Conservation (phyloP, 2,329 filamentous ascomycete genomes). For the Cladosporium halotolerans region DNA sequence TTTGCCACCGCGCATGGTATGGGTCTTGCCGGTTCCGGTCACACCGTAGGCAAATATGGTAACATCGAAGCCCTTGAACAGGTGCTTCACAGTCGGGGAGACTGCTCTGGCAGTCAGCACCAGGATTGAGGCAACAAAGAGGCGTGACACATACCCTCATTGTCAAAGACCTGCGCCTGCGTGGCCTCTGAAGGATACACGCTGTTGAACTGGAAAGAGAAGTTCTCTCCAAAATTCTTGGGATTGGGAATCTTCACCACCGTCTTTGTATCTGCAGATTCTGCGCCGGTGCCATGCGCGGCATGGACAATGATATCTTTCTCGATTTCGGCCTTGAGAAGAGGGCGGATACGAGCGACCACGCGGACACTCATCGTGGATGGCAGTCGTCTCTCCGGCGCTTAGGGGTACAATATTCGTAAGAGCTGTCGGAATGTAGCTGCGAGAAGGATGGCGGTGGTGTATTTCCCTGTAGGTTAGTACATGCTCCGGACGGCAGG, state of each 20-base stretch:
- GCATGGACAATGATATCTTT: conserved; percentile 78
- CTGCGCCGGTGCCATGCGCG: conserved; percentile 49
- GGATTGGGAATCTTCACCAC: conserved; percentile 87
- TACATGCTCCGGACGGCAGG: conserved; percentile 1
- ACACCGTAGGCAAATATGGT: conserved; percentile 98
- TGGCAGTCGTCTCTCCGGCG: neutral
- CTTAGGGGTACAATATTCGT: neutral
- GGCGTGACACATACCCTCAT: conserved; percentile 61
- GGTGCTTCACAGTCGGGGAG: conserved; percentile 78
- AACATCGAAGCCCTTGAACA: conserved; percentile 97
- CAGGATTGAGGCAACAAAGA: neutral
- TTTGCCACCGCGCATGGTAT: conserved; percentile 70
- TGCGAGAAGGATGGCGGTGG: neutral
- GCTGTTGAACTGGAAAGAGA: conserved; percentile 88
- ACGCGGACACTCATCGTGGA: conserved; percentile 61
- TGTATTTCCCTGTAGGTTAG: conserved; percentile 4
- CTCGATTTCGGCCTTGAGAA: conserved; percentile 78
- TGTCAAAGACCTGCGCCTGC: conserved; percentile 82
- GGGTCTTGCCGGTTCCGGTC: conserved; percentile 96
- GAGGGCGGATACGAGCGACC: conserved; percentile 81
- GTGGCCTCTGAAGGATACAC: conserved; percentile 77
- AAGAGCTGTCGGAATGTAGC: conserved; percentile 1
- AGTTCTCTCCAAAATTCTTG: conserved; percentile 85
- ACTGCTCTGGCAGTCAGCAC: conserved; percentile 48
- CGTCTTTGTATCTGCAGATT: conserved; percentile 36